Base-by-base conservation (phyloP, 2,329 filamentous ascomycete genomes). In the Dactylellina haptotyla region DNA sequence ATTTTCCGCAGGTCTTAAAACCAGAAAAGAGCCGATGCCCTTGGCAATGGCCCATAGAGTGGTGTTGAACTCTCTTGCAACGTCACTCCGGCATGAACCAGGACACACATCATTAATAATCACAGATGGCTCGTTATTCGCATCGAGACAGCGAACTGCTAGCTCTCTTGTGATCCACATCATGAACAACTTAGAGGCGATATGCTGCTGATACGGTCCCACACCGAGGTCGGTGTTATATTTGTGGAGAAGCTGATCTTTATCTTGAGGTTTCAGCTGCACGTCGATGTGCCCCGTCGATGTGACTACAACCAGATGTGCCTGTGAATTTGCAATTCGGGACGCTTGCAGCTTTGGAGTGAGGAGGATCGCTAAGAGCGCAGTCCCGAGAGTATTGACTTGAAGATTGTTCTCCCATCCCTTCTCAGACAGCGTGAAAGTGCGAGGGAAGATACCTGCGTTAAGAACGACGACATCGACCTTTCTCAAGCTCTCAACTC, bases 381-480 rank as follows among this genome's bases (percentile, higher is more conserved):
- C 37, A 46, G 56, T 59, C 56, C 85, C 86, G 1, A 89, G 79
- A 1, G 83, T 81, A 77, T 88, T 88, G 75, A 87, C 84, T 77
- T 88, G 86, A 14, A 88, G 75, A 1, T 82, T 84, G 63, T 83
- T 80, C 71, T 87, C 85, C 80, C 82, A 86, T 6, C 83, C 84
- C 28, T 83, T 82, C 1, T 41, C 18, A 8, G 73, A 72, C 39
- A 70, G 59, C 50, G 10, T 66, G 46, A 39, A 79, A 8, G 70
- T 41, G 2, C 30, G 34, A 2, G 75, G 76, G 12, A 75, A 50
- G 3, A 83, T 30, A 0, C 80, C 84, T 2, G 83, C 83, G 72
- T 84, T 85, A 5, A 84, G 78, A 34, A 85, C 79, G 5, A 78
- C 80, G 14, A 83, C 80, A 75, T 85, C 82, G 4, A 85, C 73